phyloP scores from a whole-genome alignment of 1,284 basidiomycete species.

The Anthracocystis walkeri region DNA sequence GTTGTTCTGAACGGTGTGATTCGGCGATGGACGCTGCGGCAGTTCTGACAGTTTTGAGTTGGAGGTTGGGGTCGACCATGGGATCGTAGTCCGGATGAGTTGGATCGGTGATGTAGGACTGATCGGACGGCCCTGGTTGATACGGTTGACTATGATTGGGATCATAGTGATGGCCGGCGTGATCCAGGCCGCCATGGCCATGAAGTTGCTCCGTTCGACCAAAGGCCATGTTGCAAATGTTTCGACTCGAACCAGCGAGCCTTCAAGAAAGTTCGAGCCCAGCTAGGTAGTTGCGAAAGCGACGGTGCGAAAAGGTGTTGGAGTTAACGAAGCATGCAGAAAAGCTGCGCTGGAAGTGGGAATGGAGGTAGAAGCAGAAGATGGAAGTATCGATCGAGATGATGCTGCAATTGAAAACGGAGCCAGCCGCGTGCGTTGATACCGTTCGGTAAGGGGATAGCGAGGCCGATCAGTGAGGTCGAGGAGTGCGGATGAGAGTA shows the following conservation, averaged over 20 bases:
- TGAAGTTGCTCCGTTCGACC: slow-evolving; percentile 26
- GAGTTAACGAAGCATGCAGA: slow-evolving; percentile 9
- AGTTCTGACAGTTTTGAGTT: slow-evolving; percentile 64
- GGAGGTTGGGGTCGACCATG: slow-evolving; percentile 62
- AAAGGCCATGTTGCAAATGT: slow-evolving; percentile 27
- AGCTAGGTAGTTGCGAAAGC: background rate
- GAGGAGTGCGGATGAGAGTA: background rate
- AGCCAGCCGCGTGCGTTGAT: slow-evolving; percentile 31
- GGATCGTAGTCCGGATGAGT: slow-evolving; percentile 65
- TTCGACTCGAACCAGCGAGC: slow-evolving; percentile 5
- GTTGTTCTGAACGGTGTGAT: slow-evolving; percentile 60
- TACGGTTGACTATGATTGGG: slow-evolving; percentile 55
- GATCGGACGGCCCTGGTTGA: slow-evolving; percentile 43
- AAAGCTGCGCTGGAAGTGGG: background rate
- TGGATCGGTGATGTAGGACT: slow-evolving; percentile 57
- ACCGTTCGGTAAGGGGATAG: background rate
- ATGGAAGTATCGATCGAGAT: background rate
- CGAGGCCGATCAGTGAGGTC: background rate
- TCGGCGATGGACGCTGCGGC: slow-evolving; percentile 65
- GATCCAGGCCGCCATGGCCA: slow-evolving; percentile 26
- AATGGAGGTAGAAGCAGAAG: background rate
- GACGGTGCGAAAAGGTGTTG: background rate
- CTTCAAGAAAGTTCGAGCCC: background rate
- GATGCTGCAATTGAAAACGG: slow-evolving; percentile 13
- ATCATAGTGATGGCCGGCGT: slow-evolving; percentile 53